Conservation (phyloP, 345 rosid species). For the Jatropha curcas region DNA sequence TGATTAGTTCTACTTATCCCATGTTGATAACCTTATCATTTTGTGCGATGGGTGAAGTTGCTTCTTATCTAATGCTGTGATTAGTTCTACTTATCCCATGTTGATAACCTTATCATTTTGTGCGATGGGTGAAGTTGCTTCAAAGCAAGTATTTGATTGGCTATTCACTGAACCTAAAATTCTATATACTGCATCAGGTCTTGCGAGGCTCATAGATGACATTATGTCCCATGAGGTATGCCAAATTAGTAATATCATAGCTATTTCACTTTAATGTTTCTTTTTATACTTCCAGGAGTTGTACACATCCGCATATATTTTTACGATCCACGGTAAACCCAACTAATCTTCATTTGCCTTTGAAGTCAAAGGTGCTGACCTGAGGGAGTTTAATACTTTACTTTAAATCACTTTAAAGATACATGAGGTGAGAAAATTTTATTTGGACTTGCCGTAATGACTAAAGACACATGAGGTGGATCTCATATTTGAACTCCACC, state of each 20-base stretch:
- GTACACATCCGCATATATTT: too few species aligned
- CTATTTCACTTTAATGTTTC: too few species aligned
- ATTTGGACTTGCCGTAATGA: too few species aligned
- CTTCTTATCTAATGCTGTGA: not conserved
- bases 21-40: not conserved
- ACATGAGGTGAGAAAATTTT: too few species aligned
- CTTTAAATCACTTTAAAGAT: too few species aligned
- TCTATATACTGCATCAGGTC: not conserved
- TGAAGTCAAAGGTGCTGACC: too few species aligned
- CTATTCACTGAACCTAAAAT: constrained; percentile 10
- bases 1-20: not conserved
- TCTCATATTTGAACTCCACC: too few species aligned
- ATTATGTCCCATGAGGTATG: constrained; percentile 2
- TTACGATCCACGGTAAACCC: too few species aligned
- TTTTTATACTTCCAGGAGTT: too few species aligned
- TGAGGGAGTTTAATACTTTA: too few species aligned
- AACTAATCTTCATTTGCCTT: too few species aligned
- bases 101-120: not conserved
- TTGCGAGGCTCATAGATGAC: constrained; percentile 15
- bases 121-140: constrained; percentile 2
- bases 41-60: constrained; percentile 1
- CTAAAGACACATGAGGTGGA: too few species aligned
- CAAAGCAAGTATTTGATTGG: constrained; percentile 18
- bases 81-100: not conserved
- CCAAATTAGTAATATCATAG: not conserved